Conservation (phyloP, 805 yeast species). For the Kuraishia capsulata region DNA sequence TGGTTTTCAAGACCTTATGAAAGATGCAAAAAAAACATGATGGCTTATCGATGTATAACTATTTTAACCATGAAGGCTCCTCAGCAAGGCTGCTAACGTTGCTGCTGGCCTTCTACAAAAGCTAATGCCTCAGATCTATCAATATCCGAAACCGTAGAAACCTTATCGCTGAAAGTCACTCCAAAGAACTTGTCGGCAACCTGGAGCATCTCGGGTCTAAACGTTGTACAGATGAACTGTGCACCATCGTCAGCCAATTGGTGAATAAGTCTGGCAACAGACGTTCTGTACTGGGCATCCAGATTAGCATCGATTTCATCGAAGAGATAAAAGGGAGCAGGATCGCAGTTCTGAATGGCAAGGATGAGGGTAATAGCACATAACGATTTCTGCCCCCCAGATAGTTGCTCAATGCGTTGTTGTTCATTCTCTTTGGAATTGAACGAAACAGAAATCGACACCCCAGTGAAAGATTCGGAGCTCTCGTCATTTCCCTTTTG, state of each 20-base stretch:
- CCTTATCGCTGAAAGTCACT: slow-evolving; percentile 74
- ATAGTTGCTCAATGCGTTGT: slow-evolving; percentile 78
- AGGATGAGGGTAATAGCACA: slow-evolving; percentile 91
- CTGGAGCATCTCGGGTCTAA: slow-evolving; percentile 85
- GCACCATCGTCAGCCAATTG: slow-evolving; percentile 51
- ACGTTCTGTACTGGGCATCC: slow-evolving; percentile 83
- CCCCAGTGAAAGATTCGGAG: slow-evolving; percentile 48
- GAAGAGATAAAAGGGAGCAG: slow-evolving; percentile 93
- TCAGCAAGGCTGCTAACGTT: too few relatives aligned
- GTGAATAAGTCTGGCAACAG: slow-evolving; percentile 73
- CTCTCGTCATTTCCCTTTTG: slow-evolving; percentile 26
- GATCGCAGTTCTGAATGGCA: slow-evolving; percentile 92
- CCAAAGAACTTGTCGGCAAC: slow-evolving; percentile 86
- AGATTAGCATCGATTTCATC: slow-evolving; percentile 96
- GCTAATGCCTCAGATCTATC: slow-evolving; percentile 63
- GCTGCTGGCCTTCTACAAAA: slow-evolving; percentile 69
- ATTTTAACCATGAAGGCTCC: background rate
- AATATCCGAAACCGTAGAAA: slow-evolving; percentile 69
- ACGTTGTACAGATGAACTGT: slow-evolving; percentile 94
- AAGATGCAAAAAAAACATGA: slow-evolving; percentile 26
- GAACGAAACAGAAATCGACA: slow-evolving; percentile 81
- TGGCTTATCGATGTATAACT: background rate
- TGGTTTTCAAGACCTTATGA: slow-evolving; percentile 40
- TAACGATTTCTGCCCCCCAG: slow-evolving; percentile 96
- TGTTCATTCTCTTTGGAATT: slow-evolving; percentile 82